Conservation (phyloP, 2,329 filamentous ascomycete species). For the Cladosporium sp. region DNA sequence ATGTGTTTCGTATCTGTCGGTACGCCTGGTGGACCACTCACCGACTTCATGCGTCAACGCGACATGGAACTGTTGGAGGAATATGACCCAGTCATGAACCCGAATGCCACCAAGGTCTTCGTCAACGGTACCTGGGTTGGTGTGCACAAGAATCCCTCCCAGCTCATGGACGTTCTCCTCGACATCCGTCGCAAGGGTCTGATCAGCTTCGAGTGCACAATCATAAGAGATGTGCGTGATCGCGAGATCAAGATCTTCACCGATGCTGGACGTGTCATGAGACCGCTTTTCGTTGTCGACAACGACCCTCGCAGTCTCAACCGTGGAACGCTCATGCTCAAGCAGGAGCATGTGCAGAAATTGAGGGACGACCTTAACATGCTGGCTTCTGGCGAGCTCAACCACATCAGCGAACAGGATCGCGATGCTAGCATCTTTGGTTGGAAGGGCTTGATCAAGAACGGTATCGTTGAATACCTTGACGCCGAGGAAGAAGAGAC, state of each 20-base stretch:
- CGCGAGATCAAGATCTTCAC: conserved; percentile 98
- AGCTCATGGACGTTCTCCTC: conserved; percentile 60
- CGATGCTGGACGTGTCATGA: conserved; percentile 89
- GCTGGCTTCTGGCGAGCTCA: conserved; percentile 36
- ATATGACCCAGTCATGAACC: conserved; percentile 63
- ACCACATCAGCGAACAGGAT: conserved; percentile 56
- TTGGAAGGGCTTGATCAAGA: conserved; percentile 79
- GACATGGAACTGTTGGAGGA: conserved; percentile 97
- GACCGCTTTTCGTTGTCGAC: conserved; percentile 89
- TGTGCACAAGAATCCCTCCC: conserved; percentile 81
- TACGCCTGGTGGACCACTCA: conserved; percentile 81
- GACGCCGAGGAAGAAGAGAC: conserved; percentile 98
- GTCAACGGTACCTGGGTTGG: conserved; percentile 98
- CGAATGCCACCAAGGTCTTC: conserved; percentile 94
- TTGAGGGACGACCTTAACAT: conserved; percentile 69
- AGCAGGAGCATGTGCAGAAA: conserved; percentile 73
- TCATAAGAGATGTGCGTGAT: conserved; percentile 94
- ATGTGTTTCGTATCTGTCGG: conserved; percentile 99
- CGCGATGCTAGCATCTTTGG: conserved; percentile 63
- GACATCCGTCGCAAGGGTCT: conserved; percentile 60
- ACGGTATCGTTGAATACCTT: conserved; percentile 88
- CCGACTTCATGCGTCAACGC: conserved; percentile 91
- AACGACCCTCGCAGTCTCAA: conserved; percentile 72
- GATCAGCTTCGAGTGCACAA: conserved; percentile 86
- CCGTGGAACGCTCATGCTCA: conserved; percentile 73